These are phyloP conservation scores for Fraxinus cuspidata DNA, from an alignment of 257 asterid species.

Conservation along the genomic window DNA sequence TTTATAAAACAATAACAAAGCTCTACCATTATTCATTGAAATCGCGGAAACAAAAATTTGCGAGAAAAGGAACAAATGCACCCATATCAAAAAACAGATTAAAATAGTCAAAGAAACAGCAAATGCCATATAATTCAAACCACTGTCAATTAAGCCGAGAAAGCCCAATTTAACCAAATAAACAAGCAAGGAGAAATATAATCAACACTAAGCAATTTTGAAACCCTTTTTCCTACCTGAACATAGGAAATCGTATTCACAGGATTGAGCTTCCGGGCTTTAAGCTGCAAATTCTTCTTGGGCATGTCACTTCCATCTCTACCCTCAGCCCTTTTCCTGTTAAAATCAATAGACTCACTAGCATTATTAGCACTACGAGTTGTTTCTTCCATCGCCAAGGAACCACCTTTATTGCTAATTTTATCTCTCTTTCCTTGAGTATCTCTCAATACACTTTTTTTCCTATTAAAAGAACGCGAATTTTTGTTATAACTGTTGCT, in stretches of 20 bases:
- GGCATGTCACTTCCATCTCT: constrained; percentile 52
- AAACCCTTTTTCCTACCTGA: constrained; percentile 49
- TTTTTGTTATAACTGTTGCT: constrained; percentile 18
- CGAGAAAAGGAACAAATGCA: background rate
- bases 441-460: constrained; percentile 35
- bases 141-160: background rate
- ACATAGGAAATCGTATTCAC: constrained; percentile 72
- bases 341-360: constrained; percentile 53
- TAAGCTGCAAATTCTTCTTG: constrained; percentile 64
- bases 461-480: constrained; percentile 50
- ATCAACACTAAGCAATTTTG: background rate
- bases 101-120: background rate
- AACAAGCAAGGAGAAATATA: background rate
- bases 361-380: constrained; percentile 18
- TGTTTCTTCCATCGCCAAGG: constrained; percentile 49
- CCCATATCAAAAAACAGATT: background rate
- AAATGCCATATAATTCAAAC: background rate
- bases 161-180: background rate
- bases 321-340: constrained; percentile 85
- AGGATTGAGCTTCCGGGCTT: constrained; percentile 78
- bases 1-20: background rate
- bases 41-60: background rate
- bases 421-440: constrained; percentile 31
- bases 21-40: background rate
- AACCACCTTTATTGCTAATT: constrained; percentile 36